Evolutionary conservation across 352 stramenopile genomes (phyloP), one percentile per base, ranked within the genome.

Genomic region (Phytophthora rubi): DNA sequence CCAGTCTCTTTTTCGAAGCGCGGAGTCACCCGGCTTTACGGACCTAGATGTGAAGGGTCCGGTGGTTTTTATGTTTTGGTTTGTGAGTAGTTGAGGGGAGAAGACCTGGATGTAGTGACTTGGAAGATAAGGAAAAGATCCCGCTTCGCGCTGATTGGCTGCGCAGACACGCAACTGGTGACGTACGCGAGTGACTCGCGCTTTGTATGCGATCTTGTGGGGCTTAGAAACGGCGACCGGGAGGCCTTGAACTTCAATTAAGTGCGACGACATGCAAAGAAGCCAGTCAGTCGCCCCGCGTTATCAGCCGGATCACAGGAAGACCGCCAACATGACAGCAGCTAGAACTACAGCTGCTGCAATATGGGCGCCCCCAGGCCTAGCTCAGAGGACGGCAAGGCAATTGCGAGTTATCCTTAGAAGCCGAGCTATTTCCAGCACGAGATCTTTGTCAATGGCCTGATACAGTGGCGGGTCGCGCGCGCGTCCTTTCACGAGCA

Each of bases 1-100:
- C 26, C 45, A 51, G 60, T 62, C 53, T 75, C 72, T 75, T 76
- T 75, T 72, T 69, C 61, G 67, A 78, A 71, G 65, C 33, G 37
- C 23, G 18, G 60, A 33, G 45, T 33, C 39, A 39, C 56, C 56
- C 33, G 54, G 7, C 52, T 54, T 72, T 68, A 13, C 30, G 55
- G 23, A n/a, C 13, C 6, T 6, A 0, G 2, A 0, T 3, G 18
- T 9, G 16, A 35, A n/a, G 7, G 56, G 28, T 52, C 28, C 30
- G 5, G 56, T 16, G 32, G 35, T 52, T 59, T 55, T 49, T 32
- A 5, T 28, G 3, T 13, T 16, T 35, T n/a, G 32, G 48, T 59
- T 53, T 26, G 7, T 18, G 15, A 9, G 1, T 7, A 13, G 10
- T 15, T 12, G 4, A 8, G 4, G n/a, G 4, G 26, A 62, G 51